Evolutionary conservation across 805 yeast species (phyloP).

Genomic region (Brettanomyces naardenensis): DNA sequence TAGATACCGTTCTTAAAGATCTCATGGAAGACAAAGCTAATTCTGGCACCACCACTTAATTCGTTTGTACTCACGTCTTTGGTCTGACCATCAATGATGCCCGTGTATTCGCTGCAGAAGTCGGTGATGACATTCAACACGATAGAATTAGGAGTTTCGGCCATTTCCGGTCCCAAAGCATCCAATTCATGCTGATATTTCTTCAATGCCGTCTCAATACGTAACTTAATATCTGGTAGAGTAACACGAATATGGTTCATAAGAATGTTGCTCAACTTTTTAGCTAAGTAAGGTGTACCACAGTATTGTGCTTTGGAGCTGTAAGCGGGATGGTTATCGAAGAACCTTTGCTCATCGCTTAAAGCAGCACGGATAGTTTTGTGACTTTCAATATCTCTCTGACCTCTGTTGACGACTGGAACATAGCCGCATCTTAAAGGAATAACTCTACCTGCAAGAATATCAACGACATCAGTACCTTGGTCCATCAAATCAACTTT

Average conservation of each 20-base stretch:
- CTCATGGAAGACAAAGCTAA: constrained; percentile 94
- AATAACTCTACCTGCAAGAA: constrained; percentile 89
- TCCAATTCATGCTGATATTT: constrained; percentile 76
- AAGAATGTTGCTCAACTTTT: constrained; percentile 80
- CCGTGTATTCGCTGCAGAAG: constrained; percentile 84
- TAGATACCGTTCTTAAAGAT: constrained; percentile 86
- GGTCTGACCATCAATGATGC: constrained; percentile 87
- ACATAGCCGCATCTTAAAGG: constrained; percentile 94
- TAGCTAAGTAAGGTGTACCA: constrained; percentile 97
- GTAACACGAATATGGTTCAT: constrained; percentile 84
- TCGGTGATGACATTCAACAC: constrained; percentile 88
- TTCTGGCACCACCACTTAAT: constrained; percentile 96
- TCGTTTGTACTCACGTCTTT: constrained; percentile 84
- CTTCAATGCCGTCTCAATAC: constrained; percentile 77
- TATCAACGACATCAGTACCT: constrained; percentile 95
- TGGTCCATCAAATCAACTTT: constrained; percentile 96
- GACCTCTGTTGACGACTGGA: constrained; percentile 96
- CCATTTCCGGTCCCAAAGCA: constrained; percentile 79
- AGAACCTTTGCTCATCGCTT: constrained; percentile 68
- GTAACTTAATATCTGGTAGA: constrained; percentile 86
- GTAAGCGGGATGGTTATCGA: constrained; percentile 86
- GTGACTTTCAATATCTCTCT: constrained; percentile 83
- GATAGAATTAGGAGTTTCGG: constrained; percentile 83
- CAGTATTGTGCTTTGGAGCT: constrained; percentile 91
- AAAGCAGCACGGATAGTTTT: constrained; percentile 87